phyloP scores from a whole-genome alignment of 768 basidiomycete species.

The Agaricus bisporus region DNA sequence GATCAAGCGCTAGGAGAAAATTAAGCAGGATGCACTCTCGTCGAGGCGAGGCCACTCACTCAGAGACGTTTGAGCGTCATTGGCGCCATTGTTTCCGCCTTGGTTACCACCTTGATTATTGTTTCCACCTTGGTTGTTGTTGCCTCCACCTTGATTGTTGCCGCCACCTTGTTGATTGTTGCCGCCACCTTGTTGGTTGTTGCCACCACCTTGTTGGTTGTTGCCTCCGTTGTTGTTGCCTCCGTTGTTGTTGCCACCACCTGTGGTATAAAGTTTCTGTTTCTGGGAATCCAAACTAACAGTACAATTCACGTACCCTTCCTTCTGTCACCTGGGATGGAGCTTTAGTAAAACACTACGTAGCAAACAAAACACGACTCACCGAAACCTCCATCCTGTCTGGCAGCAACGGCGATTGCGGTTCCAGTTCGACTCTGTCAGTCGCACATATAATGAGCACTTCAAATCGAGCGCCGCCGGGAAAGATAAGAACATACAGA shows the following conservation, averaged over 20 bases:
- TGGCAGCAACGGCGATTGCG: too few relatives aligned
- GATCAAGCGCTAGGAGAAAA: conserved; percentile 29
- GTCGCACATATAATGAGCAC: too few relatives aligned
- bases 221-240: conserved; percentile 10
- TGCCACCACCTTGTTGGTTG: not conserved
- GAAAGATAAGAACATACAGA: not conserved
- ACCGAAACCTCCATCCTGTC: too few relatives aligned
- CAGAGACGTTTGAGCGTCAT: conserved; percentile 32
- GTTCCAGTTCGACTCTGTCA: too few relatives aligned
- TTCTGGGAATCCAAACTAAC: not conserved
- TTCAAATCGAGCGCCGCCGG: too few relatives aligned
- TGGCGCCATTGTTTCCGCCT: conserved; percentile 7
- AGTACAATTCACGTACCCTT: not conserved
- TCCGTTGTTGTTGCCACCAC: conserved; percentile 2
- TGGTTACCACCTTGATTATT: conserved; percentile 5
- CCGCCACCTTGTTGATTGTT: conserved; percentile 11
- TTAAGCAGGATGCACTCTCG: not conserved
- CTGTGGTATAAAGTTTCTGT: not conserved
- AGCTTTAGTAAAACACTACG: too few relatives aligned
- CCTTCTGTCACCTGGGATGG: not conserved
- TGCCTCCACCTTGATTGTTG: not conserved
- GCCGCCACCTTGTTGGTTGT: conserved; percentile 9
- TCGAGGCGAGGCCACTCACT: conserved; percentile 18
- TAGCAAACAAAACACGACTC: too few relatives aligned
- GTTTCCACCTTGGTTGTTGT: conserved; percentile 9